These are phyloP conservation scores for Hemileia vastatrix DNA, from an alignment of 1,284 basidiomycete genomes.

Conservation along the genomic window DNA sequence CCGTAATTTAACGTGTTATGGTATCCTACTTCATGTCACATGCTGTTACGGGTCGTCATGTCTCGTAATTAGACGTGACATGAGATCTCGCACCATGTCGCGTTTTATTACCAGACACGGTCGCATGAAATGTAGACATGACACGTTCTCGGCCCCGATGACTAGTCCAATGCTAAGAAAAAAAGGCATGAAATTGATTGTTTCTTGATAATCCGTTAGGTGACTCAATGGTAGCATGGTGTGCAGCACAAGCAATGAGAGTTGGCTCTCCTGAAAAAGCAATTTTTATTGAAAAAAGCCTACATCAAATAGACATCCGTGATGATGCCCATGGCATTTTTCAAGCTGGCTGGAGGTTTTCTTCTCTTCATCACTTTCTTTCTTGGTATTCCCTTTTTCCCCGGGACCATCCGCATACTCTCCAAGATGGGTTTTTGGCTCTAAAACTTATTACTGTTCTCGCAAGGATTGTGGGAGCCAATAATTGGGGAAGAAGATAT, in stretches of 20 bases:
- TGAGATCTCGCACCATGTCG: too few species aligned
- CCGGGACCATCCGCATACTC: background rate
- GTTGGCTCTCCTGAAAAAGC: background rate
- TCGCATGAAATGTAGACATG: too few species aligned
- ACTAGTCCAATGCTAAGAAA: background rate
- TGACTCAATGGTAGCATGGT: background rate
- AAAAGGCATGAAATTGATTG: background rate
- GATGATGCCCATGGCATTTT: background rate
- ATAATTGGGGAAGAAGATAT: background rate
- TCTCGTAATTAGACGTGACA: too few species aligned
- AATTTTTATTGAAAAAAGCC: background rate
- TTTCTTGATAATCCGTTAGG: background rate
- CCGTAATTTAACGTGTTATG: too few species aligned
- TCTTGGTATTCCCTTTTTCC: background rate
- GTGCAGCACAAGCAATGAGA: background rate
- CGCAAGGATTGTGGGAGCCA: background rate
- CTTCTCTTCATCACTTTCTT: background rate
- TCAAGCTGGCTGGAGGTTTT: constrained; percentile 3
- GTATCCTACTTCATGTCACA: too few species aligned
- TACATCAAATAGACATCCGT: background rate
- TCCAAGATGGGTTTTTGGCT: background rate
- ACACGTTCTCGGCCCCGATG: background rate
- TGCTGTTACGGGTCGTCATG: too few species aligned
- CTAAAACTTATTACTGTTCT: background rate
- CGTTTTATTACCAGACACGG: too few species aligned